Evolutionary conservation across 495 filamentous ascomycete genomes (phyloP), one percentile per base, ranked within the genome.

Genomic region (Annulohypoxylon maeteangense): DNA sequence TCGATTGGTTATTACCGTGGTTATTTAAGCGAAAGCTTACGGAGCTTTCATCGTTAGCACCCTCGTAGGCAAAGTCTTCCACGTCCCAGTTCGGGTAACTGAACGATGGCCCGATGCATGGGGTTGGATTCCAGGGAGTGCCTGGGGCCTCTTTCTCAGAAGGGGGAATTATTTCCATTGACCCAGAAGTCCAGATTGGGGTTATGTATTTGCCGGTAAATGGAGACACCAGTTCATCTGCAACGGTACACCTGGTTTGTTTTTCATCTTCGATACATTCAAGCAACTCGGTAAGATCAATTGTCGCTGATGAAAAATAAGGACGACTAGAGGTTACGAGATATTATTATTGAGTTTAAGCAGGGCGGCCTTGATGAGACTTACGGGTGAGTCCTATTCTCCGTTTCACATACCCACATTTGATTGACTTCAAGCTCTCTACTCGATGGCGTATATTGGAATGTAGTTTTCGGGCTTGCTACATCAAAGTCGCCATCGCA

Each of bases 61-160:
- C 18, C 1, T 47, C 34, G 27, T 27, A 62, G 2, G 55, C 27
- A 14, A 73, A 62, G 54, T 62, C 61, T 48, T 69, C 47, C 3
- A 73, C 48, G 29, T 73, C 65, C 70, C 70, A 73, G 48, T 73
- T 62, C 16, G 70, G 70, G 22, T 73, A 73, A 44, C 70, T 73
- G 11, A 73, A 73, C 0, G 70, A 73, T 1, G 38, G 31, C 3
- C 70, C 70, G 5, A 73, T 62, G 22, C 70, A 73, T 3, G 70
- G 70, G 34, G 70, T 69, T 29, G 59, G 53, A 20, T 73, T 73
- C 70, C 70, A 73, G 25, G 70, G 70, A 11, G 65, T 65, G 3
- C 32, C 62, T 25, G 12, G 7, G 7, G 12, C 50, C 4, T 20
- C 29, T 8, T 51, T 25, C 7, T 44, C n/a, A 12, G 65, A 65